These are phyloP conservation scores for Kluyveromyces wickerhamii DNA, from an alignment of 805 yeast genomes.

Conservation along the genomic window DNA sequence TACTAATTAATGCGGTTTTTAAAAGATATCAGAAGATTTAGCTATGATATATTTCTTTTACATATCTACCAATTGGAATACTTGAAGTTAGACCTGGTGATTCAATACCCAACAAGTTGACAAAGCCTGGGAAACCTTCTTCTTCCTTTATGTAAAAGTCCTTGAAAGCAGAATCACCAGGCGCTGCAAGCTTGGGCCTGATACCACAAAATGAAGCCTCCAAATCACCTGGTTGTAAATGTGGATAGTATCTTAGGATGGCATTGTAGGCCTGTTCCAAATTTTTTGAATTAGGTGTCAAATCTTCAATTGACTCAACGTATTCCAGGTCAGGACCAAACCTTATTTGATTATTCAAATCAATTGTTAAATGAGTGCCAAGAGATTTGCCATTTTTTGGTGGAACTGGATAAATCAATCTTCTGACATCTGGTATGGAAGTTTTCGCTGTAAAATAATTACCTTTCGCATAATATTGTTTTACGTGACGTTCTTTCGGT, in stretches of 20 bases:
- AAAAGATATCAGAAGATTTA: too few species aligned
- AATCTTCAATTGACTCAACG: conserved; percentile 45
- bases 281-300: conserved; percentile 41
- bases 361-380: conserved; percentile 84
- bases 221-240: conserved; percentile 42
- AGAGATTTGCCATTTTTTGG: conserved; percentile 63
- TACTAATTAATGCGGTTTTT: too few species aligned
- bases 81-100: conserved; percentile 85
- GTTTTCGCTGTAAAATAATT: conserved; percentile 59
- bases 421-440: conserved; percentile 40
- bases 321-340: conserved; percentile 92
- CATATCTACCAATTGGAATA: conserved; percentile 76
- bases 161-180: conserved; percentile 40
- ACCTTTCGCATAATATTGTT: conserved; percentile 73
- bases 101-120: conserved; percentile 76
- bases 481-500: conserved; percentile 51
- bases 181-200: conserved; percentile 62
- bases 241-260: conserved; percentile 56
- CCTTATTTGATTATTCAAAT: conserved; percentile 66
- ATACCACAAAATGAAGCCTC: conserved; percentile 73
- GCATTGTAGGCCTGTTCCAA: conserved; percentile 49
- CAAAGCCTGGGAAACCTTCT: conserved; percentile 65
- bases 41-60: conserved; percentile 29
- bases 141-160: conserved; percentile 73
- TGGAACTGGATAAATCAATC: conserved; percentile 74